Conservation (phyloP, 1,139 yeast genomes). For the Scheffersomyces cryptocercus region DNA sequence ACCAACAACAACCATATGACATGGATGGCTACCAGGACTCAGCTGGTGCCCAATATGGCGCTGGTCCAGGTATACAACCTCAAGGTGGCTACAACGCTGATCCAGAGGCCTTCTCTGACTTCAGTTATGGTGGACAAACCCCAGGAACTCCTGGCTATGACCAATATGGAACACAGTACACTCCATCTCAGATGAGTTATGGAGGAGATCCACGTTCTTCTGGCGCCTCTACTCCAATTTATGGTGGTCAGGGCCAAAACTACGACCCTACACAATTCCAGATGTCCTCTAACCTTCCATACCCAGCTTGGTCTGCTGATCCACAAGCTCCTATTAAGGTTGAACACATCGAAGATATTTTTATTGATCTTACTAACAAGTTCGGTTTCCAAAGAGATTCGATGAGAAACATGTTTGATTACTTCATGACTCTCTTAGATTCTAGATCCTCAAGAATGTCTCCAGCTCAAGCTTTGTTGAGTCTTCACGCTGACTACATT, state of each 20-base stretch:
- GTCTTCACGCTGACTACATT: slow-evolving; percentile 92
- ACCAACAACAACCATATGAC: slow-evolving; percentile 52
- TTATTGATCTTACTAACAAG: slow-evolving; percentile 83
- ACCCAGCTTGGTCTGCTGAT: slow-evolving; percentile 96
- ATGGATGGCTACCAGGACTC: slow-evolving; percentile 49
- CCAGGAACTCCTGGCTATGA: slow-evolving; percentile 71
- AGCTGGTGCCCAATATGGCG: slow-evolving; percentile 25
- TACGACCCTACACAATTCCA: slow-evolving; percentile 70
- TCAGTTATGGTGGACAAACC: slow-evolving; percentile 64
- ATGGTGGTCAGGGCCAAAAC: slow-evolving; percentile 60
- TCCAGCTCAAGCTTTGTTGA: slow-evolving; percentile 88
- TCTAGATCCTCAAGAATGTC: slow-evolving; percentile 97
- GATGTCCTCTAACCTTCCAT: slow-evolving; percentile 69
- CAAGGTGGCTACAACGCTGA: slow-evolving; percentile 54
- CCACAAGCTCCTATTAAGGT: slow-evolving; percentile 73
- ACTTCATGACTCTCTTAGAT: slow-evolving; percentile 89
- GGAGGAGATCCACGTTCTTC: slow-evolving; percentile 78
- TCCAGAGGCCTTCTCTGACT: slow-evolving; percentile 78
- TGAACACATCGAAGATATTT: slow-evolving; percentile 90
- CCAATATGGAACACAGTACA: slow-evolving; percentile 77
- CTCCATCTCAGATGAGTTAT: slow-evolving; percentile 82
- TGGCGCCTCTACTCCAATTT: slow-evolving; percentile 95
- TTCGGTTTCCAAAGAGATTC: slow-evolving; percentile 98
- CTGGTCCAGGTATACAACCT: slow-evolving; percentile 26
- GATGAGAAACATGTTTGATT: slow-evolving; percentile 96